Percentiles rank a stretch among this genome's conserved stretches.
These are phyloP conservation scores for Rostrohypoxylon terebratum DNA, from an alignment of 495 filamentous ascomycete genomes.

Conservation along the genomic window DNA sequence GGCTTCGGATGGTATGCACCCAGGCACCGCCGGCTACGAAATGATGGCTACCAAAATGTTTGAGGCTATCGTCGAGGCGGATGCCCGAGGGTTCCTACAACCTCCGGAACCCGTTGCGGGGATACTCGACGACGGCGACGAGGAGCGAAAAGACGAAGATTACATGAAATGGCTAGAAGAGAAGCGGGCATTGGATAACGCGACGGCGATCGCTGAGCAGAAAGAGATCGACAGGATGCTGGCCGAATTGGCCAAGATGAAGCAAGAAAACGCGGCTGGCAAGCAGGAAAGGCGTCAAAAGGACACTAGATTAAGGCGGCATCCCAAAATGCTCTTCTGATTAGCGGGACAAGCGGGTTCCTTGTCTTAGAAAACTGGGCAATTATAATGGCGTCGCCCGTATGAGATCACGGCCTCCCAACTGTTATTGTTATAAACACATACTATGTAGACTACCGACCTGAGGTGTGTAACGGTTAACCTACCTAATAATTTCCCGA, in stretches of 20 bases:
- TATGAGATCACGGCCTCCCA: conserved; percentile 42
- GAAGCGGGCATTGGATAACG: conserved; percentile 37
- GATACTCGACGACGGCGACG: conserved; percentile 48
- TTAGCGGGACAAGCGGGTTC: conserved; percentile 35
- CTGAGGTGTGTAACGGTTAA: conserved; percentile 31
- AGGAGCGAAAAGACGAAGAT: conserved; percentile 47
- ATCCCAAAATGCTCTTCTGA: conserved; percentile 47
- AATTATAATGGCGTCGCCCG: conserved; percentile 28
- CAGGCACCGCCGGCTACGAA: conserved; percentile 50
- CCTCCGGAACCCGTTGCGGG: conserved; percentile 44
- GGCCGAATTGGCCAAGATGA: conserved; percentile 47
- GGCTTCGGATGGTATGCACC: conserved; percentile 53
- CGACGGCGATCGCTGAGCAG: conserved; percentile 33
- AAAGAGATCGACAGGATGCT: conserved; percentile 47
- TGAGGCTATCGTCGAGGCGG: conserved; percentile 48
- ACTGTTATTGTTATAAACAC: conserved; percentile 31
- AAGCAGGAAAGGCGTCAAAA: conserved; percentile 30
- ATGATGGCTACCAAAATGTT: conserved; percentile 54
- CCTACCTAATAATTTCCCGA: conserved; percentile 25
- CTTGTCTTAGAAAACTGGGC: conserved; percentile 33
- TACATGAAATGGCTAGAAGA: conserved; percentile 40
- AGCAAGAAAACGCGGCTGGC: conserved; percentile 28
- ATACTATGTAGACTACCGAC: conserved; percentile 38
- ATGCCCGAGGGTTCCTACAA: conserved; percentile 48
- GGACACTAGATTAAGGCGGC: conserved; percentile 39